Evolutionary conservation across 176 grass and related monocot species (phyloP).

Genomic region (Pharus latifolius): DNA sequence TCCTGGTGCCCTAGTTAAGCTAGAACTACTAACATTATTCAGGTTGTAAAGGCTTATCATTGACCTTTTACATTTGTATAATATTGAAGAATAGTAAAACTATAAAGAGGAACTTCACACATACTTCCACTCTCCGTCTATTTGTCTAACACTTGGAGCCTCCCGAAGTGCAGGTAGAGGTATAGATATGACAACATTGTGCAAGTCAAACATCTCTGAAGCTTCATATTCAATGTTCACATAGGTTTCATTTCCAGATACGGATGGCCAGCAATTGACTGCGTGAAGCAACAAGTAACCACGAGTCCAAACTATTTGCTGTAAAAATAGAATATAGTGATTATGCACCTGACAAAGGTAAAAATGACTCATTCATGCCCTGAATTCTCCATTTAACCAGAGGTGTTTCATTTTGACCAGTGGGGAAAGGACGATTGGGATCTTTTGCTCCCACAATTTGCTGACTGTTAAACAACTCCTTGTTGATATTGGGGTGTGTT

Average conservation of each 20-base stretch:
- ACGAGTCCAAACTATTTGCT: not conserved
- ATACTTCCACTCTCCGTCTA: conserved; percentile 97
- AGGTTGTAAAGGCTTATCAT: too few species aligned
- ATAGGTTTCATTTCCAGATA: conserved; percentile 70
- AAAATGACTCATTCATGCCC: conserved; percentile 56
- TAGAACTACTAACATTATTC: too few species aligned
- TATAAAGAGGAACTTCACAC: conserved; percentile 11
- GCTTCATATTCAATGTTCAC: conserved; percentile 92
- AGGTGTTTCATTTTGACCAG: conserved; percentile 83
- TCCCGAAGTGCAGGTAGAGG: conserved; percentile 55
- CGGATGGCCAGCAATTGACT: conserved; percentile 84
- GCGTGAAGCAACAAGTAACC: conserved; percentile 4
- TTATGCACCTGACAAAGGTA: conserved; percentile 58
- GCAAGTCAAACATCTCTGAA: conserved; percentile 73
- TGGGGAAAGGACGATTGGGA: conserved; percentile 78
- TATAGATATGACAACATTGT: conserved; percentile 75
- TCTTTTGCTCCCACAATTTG: conserved; percentile 77
- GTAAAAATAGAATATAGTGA: conserved; percentile 2
- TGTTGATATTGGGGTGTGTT: conserved; percentile 73
- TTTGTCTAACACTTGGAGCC: conserved; percentile 65
- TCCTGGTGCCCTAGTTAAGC: too few species aligned
- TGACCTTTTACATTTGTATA: not conserved
- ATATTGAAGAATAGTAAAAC: not conserved
- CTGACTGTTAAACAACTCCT: conserved; percentile 70
- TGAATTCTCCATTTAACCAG: conserved; percentile 95